Evolutionary conservation across 2,329 filamentous ascomycete genomes (phyloP).

Genomic region (Monilinia laxa): DNA sequence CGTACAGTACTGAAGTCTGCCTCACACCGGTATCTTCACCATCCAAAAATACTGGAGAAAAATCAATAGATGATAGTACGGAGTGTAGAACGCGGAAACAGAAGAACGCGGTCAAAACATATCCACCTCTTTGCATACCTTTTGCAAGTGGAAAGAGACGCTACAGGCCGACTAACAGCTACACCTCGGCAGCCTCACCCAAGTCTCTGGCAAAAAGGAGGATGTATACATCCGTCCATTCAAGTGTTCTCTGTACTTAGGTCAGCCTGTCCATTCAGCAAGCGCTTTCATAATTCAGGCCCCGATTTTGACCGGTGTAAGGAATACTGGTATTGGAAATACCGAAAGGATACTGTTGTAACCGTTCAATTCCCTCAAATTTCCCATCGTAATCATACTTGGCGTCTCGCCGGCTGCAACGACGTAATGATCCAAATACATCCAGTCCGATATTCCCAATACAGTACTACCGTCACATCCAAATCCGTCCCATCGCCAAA

Average conservation of each 20-base stretch:
- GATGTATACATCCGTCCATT: constrained; percentile 12
- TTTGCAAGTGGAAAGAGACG: constrained; percentile 2
- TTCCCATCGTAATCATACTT: constrained; percentile 1
- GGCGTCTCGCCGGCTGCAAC: background rate
- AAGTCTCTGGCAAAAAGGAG: constrained; percentile 4
- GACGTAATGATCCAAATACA: constrained; percentile 5
- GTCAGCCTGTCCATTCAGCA: constrained; percentile 9
- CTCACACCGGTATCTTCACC: background rate
- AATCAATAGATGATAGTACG: background rate
- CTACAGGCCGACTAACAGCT: background rate
- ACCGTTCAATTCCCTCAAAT: constrained; percentile 14
- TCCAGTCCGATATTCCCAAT: background rate
- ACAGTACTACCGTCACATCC: constrained; percentile 2
- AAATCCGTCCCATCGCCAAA: constrained; percentile 8
- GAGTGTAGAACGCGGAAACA: background rate
- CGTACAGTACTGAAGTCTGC: background rate
- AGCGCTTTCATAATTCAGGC: background rate
- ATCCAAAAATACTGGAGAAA: constrained; percentile 4
- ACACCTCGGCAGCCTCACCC: constrained; percentile 18
- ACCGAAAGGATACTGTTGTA: background rate
- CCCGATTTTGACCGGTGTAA: constrained; percentile 9
- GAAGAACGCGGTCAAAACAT: constrained; percentile 18
- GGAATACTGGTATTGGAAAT: constrained; percentile 15
- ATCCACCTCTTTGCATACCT: constrained; percentile 11
- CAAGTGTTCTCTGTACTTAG: background rate